These are phyloP conservation scores for Penicillium sp. DNA, from an alignment of 2,329 filamentous ascomycete genomes.

Conservation along the genomic window DNA sequence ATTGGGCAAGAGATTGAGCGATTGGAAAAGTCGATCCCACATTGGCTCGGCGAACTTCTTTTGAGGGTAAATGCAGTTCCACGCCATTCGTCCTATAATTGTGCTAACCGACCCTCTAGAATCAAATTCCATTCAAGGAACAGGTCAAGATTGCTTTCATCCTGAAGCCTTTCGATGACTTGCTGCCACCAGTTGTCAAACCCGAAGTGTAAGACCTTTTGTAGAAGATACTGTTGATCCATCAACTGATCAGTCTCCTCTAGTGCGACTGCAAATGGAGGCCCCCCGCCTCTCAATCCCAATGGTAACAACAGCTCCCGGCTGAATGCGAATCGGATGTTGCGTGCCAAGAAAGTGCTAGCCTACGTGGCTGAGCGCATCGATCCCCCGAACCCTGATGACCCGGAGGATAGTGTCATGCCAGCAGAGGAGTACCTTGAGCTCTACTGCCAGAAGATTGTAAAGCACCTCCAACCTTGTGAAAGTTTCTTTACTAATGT, in stretches of 20 bases:
- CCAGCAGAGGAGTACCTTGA: constrained; percentile 92
- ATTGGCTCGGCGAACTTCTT: constrained; percentile 89
- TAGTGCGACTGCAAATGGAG: constrained; percentile 25
- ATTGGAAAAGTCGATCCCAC: constrained; percentile 81
- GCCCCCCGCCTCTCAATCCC: constrained; percentile 10
- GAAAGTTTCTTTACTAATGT: neutral
- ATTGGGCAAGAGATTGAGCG: constrained; percentile 75
- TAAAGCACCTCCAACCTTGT: constrained; percentile 44
- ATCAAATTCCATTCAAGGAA: constrained; percentile 82
- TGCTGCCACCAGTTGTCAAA: constrained; percentile 70
- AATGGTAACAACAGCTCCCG: constrained; percentile 67
- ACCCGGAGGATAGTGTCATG: constrained; percentile 60
- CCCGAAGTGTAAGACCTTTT: constrained; percentile 60
- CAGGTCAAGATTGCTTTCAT: constrained; percentile 94
- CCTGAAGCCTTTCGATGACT: constrained; percentile 74
- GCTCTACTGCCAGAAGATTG: constrained; percentile 89
- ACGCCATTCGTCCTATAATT: too few species aligned
- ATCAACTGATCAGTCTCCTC: constrained; percentile 1
- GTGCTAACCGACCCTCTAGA: constrained; percentile 48
- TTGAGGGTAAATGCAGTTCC: constrained; percentile 56
- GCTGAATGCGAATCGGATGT: constrained; percentile 94
- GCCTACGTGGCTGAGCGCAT: constrained; percentile 90
- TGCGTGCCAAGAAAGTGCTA: constrained; percentile 91
- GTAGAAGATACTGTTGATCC: neutral
- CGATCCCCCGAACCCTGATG: constrained; percentile 64